A percentile compares a stretch with the other conserved stretches of the same genome.
These are phyloP conservation scores for Dactylonectria macrodidyma DNA, from an alignment of 2,329 filamentous ascomycete genomes.

Conservation along the genomic window DNA sequence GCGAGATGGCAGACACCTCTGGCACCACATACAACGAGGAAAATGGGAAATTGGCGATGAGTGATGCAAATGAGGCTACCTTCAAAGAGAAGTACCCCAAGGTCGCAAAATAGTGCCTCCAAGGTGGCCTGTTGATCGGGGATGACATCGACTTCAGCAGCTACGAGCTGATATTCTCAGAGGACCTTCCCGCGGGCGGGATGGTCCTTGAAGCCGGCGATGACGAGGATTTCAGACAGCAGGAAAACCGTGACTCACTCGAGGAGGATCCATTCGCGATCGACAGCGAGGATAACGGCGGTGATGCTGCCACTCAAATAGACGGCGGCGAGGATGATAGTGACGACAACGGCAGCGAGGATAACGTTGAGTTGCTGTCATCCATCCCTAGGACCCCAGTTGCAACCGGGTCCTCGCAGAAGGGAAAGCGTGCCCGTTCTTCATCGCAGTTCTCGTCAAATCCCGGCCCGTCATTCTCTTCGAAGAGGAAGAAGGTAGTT, in stretches of 20 bases:
- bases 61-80: neutral
- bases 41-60: neutral
- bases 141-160: neutral
- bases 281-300: neutral
- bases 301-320: neutral
- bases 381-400: neutral
- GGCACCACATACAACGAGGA: conserved; percentile 1
- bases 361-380: neutral
- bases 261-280: neutral
- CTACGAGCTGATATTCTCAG: neutral
- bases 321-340: neutral
- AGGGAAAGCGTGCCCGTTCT: neutral
- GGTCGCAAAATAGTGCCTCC: neutral
- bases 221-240: neutral
- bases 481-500: neutral
- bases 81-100: neutral
- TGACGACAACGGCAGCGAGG: neutral
- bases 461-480: neutral
- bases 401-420: neutral
- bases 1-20: neutral
- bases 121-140: neutral
- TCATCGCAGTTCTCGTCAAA: neutral
- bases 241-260: neutral
- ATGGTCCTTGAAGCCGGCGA: neutral
- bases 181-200: neutral